Evolutionary conservation across 163 green algal genomes (phyloP).

Genomic region (Scenedesmus sp.): DNA sequence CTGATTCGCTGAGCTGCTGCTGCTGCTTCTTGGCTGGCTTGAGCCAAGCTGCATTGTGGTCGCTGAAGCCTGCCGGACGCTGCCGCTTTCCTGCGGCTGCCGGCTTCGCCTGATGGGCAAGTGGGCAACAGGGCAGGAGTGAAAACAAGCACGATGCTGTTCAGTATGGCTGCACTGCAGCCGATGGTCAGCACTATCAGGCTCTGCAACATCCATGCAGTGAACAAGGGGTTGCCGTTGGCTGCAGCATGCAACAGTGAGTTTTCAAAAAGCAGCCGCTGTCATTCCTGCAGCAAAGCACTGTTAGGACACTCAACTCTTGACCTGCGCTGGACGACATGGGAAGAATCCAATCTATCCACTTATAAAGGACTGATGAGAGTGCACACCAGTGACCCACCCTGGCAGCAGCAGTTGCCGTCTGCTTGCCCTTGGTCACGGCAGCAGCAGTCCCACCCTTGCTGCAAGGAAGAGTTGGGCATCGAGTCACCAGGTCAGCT

Average conservation of each 20-base stretch:
- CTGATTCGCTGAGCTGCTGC: conserved; percentile 44
- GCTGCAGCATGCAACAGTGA: too few species aligned
- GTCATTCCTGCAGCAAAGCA: too few species aligned
- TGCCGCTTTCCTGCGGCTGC: conserved; percentile 17
- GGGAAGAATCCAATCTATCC: not conserved
- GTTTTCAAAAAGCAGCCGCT: too few species aligned
- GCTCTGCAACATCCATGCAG: too few species aligned
- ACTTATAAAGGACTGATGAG: not conserved
- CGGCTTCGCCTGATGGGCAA: not conserved
- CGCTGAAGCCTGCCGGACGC: conserved; percentile 68
- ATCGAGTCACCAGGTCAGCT: not conserved
- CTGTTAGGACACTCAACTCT: too few species aligned
- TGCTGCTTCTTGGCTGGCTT: conserved; percentile 69
- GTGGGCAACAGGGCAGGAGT: not conserved
- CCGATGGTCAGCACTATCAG: not conserved
- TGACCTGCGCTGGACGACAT: not conserved
- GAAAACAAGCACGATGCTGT: not conserved
- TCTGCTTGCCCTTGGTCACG: conserved; percentile 6
- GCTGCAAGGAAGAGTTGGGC: not conserved
- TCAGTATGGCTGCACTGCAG: not conserved
- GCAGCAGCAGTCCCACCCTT: not conserved
- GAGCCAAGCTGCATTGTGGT: conserved; percentile 85
- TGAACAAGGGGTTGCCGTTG: too few species aligned
- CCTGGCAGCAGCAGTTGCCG: not conserved
- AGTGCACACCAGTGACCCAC: not conserved